Evolutionary conservation across 441 rosid species (phyloP), one percentile per base, ranked within the genome.

Genomic region (Codiaeum variegatum): DNA sequence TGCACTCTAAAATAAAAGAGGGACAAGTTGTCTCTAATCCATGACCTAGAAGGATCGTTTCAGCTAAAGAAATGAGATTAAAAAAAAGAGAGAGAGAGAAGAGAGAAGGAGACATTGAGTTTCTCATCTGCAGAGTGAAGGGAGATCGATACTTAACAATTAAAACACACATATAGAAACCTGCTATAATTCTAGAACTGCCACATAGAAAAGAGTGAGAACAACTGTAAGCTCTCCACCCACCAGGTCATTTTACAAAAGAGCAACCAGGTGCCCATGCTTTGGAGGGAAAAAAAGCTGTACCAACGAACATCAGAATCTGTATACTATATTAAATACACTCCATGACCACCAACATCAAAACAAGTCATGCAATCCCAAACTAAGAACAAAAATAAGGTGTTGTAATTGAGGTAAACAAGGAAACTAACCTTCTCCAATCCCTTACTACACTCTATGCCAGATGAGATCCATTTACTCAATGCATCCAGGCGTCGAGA

Each of bases 371-470:
- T 19, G 67, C 28, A 75, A 46, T 69, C 58, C 56, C 56, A 61
- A 61, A 58, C 60, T 62, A 32, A 31, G 34, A 40, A 58, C 24
- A 56, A 42, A 47, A 76, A 76, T 26, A 26, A 55, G 46, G 66
- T 51, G 11, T 4, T 10, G 15, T 15, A 58, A 59, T 18, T 52
- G 5, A 68, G 36, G 31, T 23, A 70, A 70, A 6, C 54, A 23
- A 66, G 54, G n/a, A 67, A 69, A 78, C 88, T 46, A 66, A 87
- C 92, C 92, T 93, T 88, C 80, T 77, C 79, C 75, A 62, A 58
- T 67, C 76, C 81, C 76, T 86, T 61, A 74, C 77, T 81, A 73
- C 81, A 90, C 74, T 80, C 86, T 49, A 42, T 12, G 62, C 71
- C 78, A n/a, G 79, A 67, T 5, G 87, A 78, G 71, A 83, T 82